Evolutionary conservation across 768 basidiomycete species (phyloP).

Genomic region (Rhizopogon roseolus): DNA sequence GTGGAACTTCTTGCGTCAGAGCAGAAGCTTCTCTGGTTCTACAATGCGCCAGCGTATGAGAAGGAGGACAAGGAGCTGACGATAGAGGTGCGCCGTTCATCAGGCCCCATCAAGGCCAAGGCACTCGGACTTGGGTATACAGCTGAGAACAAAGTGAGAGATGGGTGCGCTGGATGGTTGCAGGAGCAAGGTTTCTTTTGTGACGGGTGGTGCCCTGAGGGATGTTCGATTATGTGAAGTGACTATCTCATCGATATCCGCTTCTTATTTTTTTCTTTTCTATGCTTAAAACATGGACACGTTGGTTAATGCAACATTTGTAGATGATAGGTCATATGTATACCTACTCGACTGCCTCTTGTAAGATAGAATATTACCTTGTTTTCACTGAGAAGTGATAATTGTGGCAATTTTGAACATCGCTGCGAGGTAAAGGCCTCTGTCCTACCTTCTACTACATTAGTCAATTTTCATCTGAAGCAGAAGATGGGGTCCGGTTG

Average conservation of each 20-base stretch:
- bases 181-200: conserved; percentile 5
- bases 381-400: no score
- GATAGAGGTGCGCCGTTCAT: conserved; percentile 37
- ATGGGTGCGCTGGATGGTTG: conserved; percentile 3
- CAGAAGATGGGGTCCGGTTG: no score
- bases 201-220: conserved; percentile 7
- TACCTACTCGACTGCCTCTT: neutral
- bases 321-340: neutral
- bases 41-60: conserved; percentile 27
- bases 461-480: no score
- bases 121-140: neutral
- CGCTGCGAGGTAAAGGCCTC: no score
- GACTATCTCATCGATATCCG: neutral
- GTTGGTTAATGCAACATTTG: neutral
- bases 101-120: conserved; percentile 32
- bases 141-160: neutral
- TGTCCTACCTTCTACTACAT: no score
- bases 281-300: neutral
- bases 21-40: conserved; percentile 50
- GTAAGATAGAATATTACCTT: neutral
- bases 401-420: neutral
- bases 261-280: neutral
- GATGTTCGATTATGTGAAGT: conserved; percentile 20
- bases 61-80: conserved; percentile 24
- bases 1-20: conserved; percentile 44